Conservation (phyloP, 2,329 filamentous ascomycete genomes). For the Sarocladium oryzae region DNA sequence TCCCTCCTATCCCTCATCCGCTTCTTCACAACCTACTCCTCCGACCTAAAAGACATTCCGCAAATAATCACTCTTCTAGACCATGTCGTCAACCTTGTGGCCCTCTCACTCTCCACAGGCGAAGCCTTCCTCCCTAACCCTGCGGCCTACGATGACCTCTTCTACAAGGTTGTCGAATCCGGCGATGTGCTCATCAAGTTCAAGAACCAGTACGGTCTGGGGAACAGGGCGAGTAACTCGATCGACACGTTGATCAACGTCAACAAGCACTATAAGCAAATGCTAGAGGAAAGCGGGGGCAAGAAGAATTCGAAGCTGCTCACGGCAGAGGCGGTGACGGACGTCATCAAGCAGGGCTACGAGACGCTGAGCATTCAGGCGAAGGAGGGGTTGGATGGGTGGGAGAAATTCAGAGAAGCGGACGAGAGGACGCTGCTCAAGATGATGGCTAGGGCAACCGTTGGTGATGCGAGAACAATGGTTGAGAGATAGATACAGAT, state of each 20-base stretch:
- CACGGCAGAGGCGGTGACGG: constrained; percentile 76
- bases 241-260: constrained; percentile 82
- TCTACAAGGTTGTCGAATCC: constrained; percentile 95
- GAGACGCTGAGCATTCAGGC: constrained; percentile 89
- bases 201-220: constrained; percentile 64
- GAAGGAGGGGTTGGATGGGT: constrained; percentile 77
- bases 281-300: constrained; percentile 53
- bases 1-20: constrained; percentile 80
- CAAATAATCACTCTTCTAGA: constrained; percentile 70
- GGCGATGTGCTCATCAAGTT: constrained; percentile 79
- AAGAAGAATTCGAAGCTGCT: constrained; percentile 56
- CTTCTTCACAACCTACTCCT: constrained; percentile 81
- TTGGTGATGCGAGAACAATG: constrained; percentile 51
- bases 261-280: constrained; percentile 76
- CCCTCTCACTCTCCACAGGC: constrained; percentile 75
- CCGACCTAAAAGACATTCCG: constrained; percentile 63
- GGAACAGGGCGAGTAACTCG: constrained; percentile 55
- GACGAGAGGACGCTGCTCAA: constrained; percentile 82
- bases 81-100: constrained; percentile 73
- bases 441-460: constrained; percentile 74
- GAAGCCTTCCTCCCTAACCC: constrained; percentile 87
- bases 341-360: constrained; percentile 93
- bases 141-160: constrained; percentile 87
- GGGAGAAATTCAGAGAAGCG: constrained; percentile 80
- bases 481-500: constrained; percentile 31